Evolutionary conservation across 2,329 filamentous ascomycete species (phyloP).

Genomic region (Basipetospora chlamydospora): DNA sequence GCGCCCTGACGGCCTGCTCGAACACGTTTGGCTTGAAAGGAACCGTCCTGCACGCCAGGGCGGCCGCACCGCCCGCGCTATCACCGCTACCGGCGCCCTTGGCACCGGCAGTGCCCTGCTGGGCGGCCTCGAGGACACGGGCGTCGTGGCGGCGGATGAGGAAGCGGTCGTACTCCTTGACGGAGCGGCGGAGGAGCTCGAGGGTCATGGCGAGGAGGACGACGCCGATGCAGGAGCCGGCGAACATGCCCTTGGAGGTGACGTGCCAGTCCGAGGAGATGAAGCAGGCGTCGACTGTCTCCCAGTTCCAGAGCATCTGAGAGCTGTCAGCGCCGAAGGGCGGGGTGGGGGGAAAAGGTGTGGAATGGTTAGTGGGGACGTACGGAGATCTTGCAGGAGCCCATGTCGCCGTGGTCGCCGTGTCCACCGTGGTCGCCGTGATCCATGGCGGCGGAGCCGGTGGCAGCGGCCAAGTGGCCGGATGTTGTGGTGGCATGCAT

Average conservation of each 20-base stretch:
- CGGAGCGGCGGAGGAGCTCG: conserved; percentile 55
- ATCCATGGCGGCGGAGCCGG: conserved; percentile 6
- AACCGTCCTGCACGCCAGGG: conserved; percentile 9
- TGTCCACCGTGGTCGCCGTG: conserved; percentile 1
- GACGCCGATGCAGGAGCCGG: conserved; percentile 65
- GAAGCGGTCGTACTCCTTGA: conserved; percentile 59
- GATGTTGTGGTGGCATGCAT: conserved; percentile 7
- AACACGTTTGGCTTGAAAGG: conserved; percentile 41
- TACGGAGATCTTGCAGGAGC: conserved; percentile 27
- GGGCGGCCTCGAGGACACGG: conserved; percentile 14
- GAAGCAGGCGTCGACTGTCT: conserved; percentile 60
- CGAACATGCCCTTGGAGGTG: conserved; percentile 56
- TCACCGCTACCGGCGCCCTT: conserved; percentile 9
- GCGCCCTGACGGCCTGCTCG: conserved; percentile 52
- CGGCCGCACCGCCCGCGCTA: conserved; percentile 3
- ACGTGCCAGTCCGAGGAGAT: conserved; percentile 56
- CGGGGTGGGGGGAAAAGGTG: not conserved
- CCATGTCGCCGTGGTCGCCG: conserved; percentile 10
- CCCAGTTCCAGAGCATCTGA: conserved; percentile 72
- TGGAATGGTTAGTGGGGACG: conserved; percentile 13
- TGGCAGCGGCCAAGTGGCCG: conserved; percentile 9
- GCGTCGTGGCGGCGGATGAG: conserved; percentile 35
- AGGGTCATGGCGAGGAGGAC: conserved; percentile 58
- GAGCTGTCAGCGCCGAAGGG: too few species aligned
- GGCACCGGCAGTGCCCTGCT: conserved; percentile 9